These are phyloP conservation scores for Aspergillus olivimuriae DNA, from an alignment of 495 filamentous ascomycete species.

Conservation along the genomic window DNA sequence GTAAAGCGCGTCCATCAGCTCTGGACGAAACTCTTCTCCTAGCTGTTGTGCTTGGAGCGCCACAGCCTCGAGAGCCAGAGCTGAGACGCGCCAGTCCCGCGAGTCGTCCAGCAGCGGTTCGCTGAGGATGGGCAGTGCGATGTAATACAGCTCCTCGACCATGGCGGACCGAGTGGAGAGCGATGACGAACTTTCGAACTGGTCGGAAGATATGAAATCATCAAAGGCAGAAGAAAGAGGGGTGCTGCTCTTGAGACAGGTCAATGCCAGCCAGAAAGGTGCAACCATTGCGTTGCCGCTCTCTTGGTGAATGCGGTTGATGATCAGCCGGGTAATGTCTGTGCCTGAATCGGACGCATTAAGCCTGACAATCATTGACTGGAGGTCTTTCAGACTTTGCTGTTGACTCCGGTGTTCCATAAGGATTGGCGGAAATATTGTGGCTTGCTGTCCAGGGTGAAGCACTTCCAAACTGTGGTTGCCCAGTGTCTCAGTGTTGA, in stretches of 20 bases:
- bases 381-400: conserved; percentile 48
- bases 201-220: conserved; percentile 52
- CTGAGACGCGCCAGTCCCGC: conserved; percentile 63
- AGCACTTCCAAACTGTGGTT: conserved; percentile 22
- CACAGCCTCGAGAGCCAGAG: conserved; percentile 67
- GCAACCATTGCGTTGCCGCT: conserved; percentile 54
- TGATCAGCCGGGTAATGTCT: conserved; percentile 48
- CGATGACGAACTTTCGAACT: conserved; percentile 25
- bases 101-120: conserved; percentile 40
- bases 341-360: conserved; percentile 34
- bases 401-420: conserved; percentile 60
- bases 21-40: conserved; percentile 64
- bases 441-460: conserved; percentile 13
- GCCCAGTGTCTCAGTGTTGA: conserved; percentile 15
- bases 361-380: conserved; percentile 35
- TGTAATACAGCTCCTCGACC: conserved; percentile 74
- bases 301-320: conserved; percentile 50
- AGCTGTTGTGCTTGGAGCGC: conserved; percentile 65
- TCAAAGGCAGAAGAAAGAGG: conserved; percentile 49
- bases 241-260: conserved; percentile 52
- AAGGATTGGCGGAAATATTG: conserved; percentile 54
- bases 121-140: conserved; percentile 60
- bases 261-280: conserved; percentile 76
- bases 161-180: conserved; percentile 45
- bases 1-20: conserved; percentile 88